These are phyloP conservation scores for Stemphylium vesicarium DNA, from an alignment of 2,329 filamentous ascomycete genomes.

Conservation along the genomic window DNA sequence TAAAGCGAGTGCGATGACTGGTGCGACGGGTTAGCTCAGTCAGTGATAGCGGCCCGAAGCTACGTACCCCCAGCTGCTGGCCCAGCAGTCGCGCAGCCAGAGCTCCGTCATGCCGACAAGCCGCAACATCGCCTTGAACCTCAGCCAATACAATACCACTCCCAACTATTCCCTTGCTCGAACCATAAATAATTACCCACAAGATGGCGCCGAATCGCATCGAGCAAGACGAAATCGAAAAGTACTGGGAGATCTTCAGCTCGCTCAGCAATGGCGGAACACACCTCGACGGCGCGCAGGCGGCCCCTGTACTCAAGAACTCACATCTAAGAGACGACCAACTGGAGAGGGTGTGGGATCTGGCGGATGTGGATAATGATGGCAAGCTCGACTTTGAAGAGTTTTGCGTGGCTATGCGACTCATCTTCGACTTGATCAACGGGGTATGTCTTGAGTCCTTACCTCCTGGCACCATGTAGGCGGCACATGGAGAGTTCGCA, in stretches of 20 bases:
- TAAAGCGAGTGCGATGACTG: too few species aligned
- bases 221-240: conserved; percentile 76
- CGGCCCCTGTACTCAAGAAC: conserved; percentile 75
- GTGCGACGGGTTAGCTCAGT: background rate
- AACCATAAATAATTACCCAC: background rate
- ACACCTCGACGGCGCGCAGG: conserved; percentile 72
- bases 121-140: conserved; percentile 6
- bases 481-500: background rate
- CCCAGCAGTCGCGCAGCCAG: conserved; percentile 9
- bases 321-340: conserved; percentile 77
- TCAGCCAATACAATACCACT: conserved; percentile 2
- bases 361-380: conserved; percentile 96
- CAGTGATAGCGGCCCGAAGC: conserved; percentile 3
- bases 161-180: background rate
- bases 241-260: conserved; percentile 81
- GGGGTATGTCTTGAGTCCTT: conserved; percentile 63
- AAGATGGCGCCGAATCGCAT: conserved; percentile 60
- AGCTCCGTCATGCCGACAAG: conserved; percentile 24
- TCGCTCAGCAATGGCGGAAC: conserved; percentile 69
- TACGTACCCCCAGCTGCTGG: conserved; percentile 13
- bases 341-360: conserved; percentile 96
- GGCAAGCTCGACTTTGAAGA: conserved; percentile 98
- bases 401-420: conserved; percentile 97
- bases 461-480: background rate
- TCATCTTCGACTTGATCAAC: conserved; percentile 97